These are phyloP conservation scores for Diutina rugosa DNA, from an alignment of 1,139 yeast genomes.

Conservation along the genomic window DNA sequence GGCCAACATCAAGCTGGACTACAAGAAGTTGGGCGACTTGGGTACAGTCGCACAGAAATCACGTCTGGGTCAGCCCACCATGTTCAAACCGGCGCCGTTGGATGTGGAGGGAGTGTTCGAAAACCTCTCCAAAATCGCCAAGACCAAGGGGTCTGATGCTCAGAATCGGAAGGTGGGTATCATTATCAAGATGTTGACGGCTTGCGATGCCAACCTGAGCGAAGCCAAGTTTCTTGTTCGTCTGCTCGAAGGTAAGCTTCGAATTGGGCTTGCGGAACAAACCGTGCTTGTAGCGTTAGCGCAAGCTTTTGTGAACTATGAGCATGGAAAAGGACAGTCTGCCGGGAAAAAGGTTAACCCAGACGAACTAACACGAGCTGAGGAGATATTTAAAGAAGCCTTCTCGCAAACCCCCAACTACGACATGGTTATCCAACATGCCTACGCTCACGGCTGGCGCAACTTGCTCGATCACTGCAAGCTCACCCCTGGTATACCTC, in stretches of 20 bases:
- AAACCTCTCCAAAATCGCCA: constrained; percentile 66
- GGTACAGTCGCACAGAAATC: constrained; percentile 84
- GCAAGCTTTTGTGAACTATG: constrained; percentile 65
- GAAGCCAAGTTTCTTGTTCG: constrained; percentile 89
- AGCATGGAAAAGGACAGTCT: constrained; percentile 10
- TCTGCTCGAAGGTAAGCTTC: constrained; percentile 80
- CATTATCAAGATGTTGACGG: constrained; percentile 74
- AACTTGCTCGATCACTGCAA: constrained; percentile 57
- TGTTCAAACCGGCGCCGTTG: constrained; percentile 83
- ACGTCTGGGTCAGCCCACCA: constrained; percentile 74
- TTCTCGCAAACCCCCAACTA: constrained; percentile 90
- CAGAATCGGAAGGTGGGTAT: constrained; percentile 65
- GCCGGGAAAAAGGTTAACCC: constrained; percentile 15
- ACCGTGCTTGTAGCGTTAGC: constrained; percentile 77
- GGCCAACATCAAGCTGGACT: constrained; percentile 60
- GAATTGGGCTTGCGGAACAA: constrained; percentile 92
- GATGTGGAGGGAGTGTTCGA: constrained; percentile 60
- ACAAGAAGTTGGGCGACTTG: constrained; percentile 73
- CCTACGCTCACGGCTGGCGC: constrained; percentile 55
- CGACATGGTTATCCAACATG: constrained; percentile 56
- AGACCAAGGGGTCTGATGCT: constrained; percentile 70
- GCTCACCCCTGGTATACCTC: constrained; percentile 83
- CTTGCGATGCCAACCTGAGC: constrained; percentile 53
- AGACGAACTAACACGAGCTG: constrained; percentile 43
- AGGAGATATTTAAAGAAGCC: constrained; percentile 71